Percentiles rank a stretch among this genome's conserved stretches.
Evolutionary conservation across 805 yeast genomes (phyloP).

Genomic region (Cyberlindnera mississippiensis): DNA sequence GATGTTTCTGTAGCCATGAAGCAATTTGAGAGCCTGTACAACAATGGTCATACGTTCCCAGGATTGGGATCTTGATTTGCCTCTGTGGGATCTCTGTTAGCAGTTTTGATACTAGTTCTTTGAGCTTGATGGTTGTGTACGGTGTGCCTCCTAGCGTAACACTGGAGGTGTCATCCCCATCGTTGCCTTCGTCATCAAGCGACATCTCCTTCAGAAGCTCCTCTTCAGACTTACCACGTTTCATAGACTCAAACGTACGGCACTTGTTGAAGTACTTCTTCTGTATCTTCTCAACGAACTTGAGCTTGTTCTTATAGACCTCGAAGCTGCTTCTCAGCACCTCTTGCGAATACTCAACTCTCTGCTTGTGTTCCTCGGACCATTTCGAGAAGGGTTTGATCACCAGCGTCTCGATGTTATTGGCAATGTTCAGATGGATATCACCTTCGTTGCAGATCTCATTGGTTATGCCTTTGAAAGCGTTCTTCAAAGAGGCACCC

Average conservation of each 20-base stretch:
- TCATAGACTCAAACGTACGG: constrained; percentile 65
- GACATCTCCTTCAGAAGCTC: constrained; percentile 31
- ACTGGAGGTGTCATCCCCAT: constrained; percentile 20
- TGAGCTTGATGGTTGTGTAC: constrained; percentile 38
- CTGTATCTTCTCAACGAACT: constrained; percentile 50
- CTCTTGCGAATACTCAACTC: constrained; percentile 60
- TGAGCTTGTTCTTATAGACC: constrained; percentile 44
- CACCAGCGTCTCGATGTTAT: constrained; percentile 55
- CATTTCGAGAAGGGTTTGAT: constrained; percentile 69
- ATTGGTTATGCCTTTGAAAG: constrained; percentile 52
- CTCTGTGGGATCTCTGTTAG: constrained; percentile 47
- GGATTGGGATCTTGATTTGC: constrained; percentile 58
- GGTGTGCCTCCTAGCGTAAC: constrained; percentile 34
- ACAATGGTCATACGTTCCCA: constrained; percentile 63
- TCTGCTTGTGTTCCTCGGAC: constrained; percentile 66
- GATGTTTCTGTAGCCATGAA: constrained; percentile 51
- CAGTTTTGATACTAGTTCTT: constrained; percentile 39
- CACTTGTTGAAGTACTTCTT: constrained; percentile 75
- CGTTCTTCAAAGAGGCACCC: constrained; percentile 60
- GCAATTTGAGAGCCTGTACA: constrained; percentile 59
- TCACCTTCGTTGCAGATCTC: constrained; percentile 57
- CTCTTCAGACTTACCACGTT: constrained; percentile 43
- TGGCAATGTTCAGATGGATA: constrained; percentile 57
- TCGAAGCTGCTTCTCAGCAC: constrained; percentile 47
- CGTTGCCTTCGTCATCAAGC: constrained; percentile 14